phyloP scores from a whole-genome alignment of 2,329 filamentous ascomycete genomes.

The Cercospora citrullina region DNA sequence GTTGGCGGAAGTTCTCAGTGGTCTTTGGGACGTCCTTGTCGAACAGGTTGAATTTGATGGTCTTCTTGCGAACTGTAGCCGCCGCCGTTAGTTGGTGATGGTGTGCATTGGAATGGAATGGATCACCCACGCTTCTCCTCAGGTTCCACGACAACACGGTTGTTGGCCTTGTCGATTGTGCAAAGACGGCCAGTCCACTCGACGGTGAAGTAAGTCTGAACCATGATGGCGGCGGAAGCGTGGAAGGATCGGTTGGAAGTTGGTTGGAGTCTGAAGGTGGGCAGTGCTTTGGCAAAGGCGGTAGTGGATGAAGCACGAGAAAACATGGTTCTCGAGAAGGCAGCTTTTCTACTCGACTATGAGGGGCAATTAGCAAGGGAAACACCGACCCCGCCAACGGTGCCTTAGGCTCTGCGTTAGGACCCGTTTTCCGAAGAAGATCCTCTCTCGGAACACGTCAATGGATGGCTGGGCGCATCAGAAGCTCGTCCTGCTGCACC shows the following conservation, averaged over 20 bases:
- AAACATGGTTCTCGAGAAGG: slow-evolving; percentile 16
- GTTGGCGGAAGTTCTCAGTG: slow-evolving; percentile 91
- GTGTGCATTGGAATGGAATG: slow-evolving; percentile 24
- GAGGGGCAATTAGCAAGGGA: slow-evolving; percentile 12
- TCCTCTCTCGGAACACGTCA: slow-evolving; percentile 7
- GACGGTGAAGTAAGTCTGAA: slow-evolving; percentile 63
- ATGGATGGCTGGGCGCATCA: background rate
- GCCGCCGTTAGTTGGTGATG: background rate
- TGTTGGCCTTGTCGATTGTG: slow-evolving; percentile 59
- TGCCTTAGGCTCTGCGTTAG: background rate
- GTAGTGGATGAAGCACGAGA: slow-evolving; percentile 14
- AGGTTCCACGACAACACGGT: slow-evolving; percentile 41
- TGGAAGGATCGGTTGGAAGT: slow-evolving; percentile 56
- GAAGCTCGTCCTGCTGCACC: slow-evolving; percentile 4
- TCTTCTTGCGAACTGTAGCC: slow-evolving; percentile 65
- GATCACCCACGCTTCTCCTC: slow-evolving; percentile 59
- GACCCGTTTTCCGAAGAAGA: slow-evolving; percentile 4
- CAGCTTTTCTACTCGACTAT: slow-evolving; percentile 9
- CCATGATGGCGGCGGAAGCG: slow-evolving; percentile 72
- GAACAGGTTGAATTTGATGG: slow-evolving; percentile 88
- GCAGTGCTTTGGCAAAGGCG: slow-evolving; percentile 27
- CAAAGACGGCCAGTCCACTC: slow-evolving; percentile 64
- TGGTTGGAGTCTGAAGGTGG: slow-evolving; percentile 36
- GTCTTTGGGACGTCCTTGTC: slow-evolving; percentile 86
- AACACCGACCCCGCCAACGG: slow-evolving; percentile 4